Evolutionary conservation across 2,329 filamentous ascomycete species (phyloP).

Genomic region (Cladobotryum protrusum): DNA sequence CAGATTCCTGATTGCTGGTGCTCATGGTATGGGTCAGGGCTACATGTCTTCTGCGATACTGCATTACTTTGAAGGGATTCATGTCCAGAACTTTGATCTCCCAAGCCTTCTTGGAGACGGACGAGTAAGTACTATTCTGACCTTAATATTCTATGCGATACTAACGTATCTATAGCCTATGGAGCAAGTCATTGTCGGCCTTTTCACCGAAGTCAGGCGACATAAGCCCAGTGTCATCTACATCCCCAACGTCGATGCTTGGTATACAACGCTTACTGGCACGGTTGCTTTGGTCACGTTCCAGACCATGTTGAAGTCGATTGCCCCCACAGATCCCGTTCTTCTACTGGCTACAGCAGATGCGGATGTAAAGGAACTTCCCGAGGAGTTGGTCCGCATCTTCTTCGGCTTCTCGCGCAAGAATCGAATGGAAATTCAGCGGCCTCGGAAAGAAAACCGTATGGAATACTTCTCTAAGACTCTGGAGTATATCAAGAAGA

Average conservation of each 20-base stretch:
- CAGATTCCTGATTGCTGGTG: conserved; percentile 75
- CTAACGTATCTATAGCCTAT: conserved; percentile 46
- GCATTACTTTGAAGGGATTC: conserved; percentile 86
- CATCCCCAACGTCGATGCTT: conserved; percentile 82
- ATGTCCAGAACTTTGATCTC: conserved; percentile 92
- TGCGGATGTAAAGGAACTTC: conserved; percentile 54
- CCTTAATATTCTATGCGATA: not conserved
- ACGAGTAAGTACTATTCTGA: conserved; percentile 46
- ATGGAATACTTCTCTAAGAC: conserved; percentile 73
- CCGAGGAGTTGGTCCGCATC: conserved; percentile 60
- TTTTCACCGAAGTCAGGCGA: conserved; percentile 87
- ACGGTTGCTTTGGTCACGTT: conserved; percentile 76
- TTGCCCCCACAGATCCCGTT: conserved; percentile 86
- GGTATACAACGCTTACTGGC: conserved; percentile 61
- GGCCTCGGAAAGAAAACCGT: conserved; percentile 59
- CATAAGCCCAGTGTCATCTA: conserved; percentile 96
- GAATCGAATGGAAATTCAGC: conserved; percentile 65
- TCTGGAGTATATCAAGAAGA: conserved; percentile 68
- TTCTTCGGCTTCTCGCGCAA: conserved; percentile 81
- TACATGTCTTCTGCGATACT: conserved; percentile 82
- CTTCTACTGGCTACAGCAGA: conserved; percentile 84
- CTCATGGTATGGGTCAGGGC: conserved; percentile 84
- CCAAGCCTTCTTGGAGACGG: conserved; percentile 80
- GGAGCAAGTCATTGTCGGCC: conserved; percentile 82
- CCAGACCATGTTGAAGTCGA: conserved; percentile 69